Evolutionary conservation across 208 protist genomes (phyloP), one percentile per base, ranked within the genome.

Genomic region (Acanthamoeba royreba): DNA sequence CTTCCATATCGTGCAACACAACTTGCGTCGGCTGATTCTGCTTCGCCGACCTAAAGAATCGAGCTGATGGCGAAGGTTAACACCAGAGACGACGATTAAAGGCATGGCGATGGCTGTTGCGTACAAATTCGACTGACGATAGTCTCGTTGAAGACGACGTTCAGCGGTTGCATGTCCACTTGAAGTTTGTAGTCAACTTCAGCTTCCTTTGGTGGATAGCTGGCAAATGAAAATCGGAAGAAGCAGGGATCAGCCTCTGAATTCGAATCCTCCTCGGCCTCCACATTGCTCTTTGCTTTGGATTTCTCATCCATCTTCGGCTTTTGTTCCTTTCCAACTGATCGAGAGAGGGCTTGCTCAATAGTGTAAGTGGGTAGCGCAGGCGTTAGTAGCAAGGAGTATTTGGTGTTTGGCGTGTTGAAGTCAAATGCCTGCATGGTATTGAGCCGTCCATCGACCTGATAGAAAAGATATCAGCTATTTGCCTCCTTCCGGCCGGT

Each of bases 341-440:
- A 33, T 25, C 35, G 7, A 35, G 58, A 69, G 69, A 81, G 33
- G 7, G 69, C 11, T 33, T 81, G 33, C 69, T 7, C 69, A 22
- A 9, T 19, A 19, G 49, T 0, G 63, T 55, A 28, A 17, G 79
- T 17, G 42, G 8, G 17, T 46, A 19, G 43, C 19, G 45, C 79
- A 13, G 79, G 79, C 28, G 79, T 87, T 13, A 87, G 79, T 8
- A 87, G 45, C 28, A 87, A 42, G 11, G 79, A 58, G 19, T 63
- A 87, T 55, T 87, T 87, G 79, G 79, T 87, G n/a, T 87, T 55
- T n/a, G 45, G 45, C 52, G 79, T 87, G 45, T 87, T 43, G 52
- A 87, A 87, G 43, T 87, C 79, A 28, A 58, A 87, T 8, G 79
- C 79, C 33, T 87, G 79, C 79, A 87, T 87, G 0, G 79, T 87